Evolutionary conservation across 2,329 filamentous ascomycete genomes (phyloP).

Genomic region (Phaeosphaeria sp.): DNA sequence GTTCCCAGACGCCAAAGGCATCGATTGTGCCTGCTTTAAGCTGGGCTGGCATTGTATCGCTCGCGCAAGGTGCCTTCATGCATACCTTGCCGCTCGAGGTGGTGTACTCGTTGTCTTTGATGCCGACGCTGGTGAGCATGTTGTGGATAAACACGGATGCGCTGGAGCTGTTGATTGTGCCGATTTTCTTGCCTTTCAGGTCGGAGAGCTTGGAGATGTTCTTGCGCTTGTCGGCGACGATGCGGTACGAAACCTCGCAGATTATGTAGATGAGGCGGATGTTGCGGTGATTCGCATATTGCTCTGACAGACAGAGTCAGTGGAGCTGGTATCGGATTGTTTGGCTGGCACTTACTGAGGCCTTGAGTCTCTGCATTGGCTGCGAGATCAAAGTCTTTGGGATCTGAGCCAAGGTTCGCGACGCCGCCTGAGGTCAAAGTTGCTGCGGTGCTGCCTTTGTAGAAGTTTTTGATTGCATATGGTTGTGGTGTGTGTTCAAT

Average conservation of each 20-base stretch:
- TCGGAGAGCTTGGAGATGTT: slow-evolving; percentile 25
- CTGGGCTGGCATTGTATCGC: slow-evolving; percentile 23
- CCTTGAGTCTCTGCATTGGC: slow-evolving; percentile 40
- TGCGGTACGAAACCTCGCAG: slow-evolving; percentile 35
- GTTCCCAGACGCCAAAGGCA: slow-evolving; percentile 38
- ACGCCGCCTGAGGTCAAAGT: slow-evolving; percentile 24
- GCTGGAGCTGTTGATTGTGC: slow-evolving; percentile 20
- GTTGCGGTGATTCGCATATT: slow-evolving; percentile 29
- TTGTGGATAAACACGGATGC: slow-evolving; percentile 28
- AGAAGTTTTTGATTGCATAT: slow-evolving; percentile 34
- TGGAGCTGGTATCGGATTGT: background rate
- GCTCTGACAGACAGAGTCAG: background rate
- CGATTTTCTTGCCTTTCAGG: slow-evolving; percentile 35
- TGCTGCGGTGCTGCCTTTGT: slow-evolving; percentile 22
- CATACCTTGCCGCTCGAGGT: slow-evolving; percentile 24
- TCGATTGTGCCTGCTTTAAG: slow-evolving; percentile 23
- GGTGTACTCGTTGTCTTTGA: slow-evolving; percentile 23
- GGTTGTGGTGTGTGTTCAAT: slow-evolving; percentile 37
- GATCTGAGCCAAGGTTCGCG: slow-evolving; percentile 25
- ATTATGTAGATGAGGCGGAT: slow-evolving; percentile 38
- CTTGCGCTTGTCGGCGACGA: slow-evolving; percentile 27
- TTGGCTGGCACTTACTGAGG: slow-evolving; percentile 7
- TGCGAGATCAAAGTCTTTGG: slow-evolving; percentile 29
- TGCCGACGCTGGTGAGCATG: slow-evolving; percentile 25
- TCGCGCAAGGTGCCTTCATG: slow-evolving; percentile 29